Percentiles rank a stretch among this genome's conserved stretches.
These are phyloP conservation scores for Hypoxylon trugodes DNA, from an alignment of 495 filamentous ascomycete species.

Conservation along the genomic window DNA sequence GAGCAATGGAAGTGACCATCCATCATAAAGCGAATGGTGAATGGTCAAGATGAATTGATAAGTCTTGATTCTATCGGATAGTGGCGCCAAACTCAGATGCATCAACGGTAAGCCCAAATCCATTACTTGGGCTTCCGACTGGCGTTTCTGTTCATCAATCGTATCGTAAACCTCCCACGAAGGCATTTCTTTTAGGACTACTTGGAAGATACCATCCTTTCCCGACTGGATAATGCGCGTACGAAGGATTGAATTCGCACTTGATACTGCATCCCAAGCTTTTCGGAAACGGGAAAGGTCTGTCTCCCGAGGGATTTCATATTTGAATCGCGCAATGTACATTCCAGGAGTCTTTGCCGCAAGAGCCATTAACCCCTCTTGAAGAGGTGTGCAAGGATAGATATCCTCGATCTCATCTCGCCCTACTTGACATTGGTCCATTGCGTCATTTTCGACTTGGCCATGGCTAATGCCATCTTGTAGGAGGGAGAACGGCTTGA, in stretches of 20 bases:
- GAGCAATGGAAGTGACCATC: slow-evolving; percentile 64
- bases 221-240: slow-evolving; percentile 35
- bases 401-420: not conserved
- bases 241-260: slow-evolving; percentile 9
- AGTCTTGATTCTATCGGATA: not conserved
- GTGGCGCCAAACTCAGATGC: not conserved
- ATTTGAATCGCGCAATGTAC: slow-evolving; percentile 35
- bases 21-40: slow-evolving; percentile 73
- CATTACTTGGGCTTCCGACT: not conserved
- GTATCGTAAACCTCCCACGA: not conserved
- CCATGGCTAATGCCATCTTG: not conserved
- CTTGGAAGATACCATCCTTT: not conserved
- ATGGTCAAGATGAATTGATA: slow-evolving; percentile 63
- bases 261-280: slow-evolving; percentile 49
- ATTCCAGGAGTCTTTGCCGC: not conserved
- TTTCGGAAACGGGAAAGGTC: slow-evolving; percentile 49
- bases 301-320: slow-evolving; percentile 48
- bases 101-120: not conserved
- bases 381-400: slow-evolving; percentile 7
- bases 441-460: not conserved
- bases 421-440: not conserved
- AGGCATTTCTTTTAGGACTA: not conserved
- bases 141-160: not conserved
- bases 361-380: slow-evolving; percentile 2
- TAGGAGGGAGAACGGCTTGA: not conserved